Evolutionary conservation across 768 basidiomycete genomes (phyloP).

Genomic region (Hericium erinaceus): DNA sequence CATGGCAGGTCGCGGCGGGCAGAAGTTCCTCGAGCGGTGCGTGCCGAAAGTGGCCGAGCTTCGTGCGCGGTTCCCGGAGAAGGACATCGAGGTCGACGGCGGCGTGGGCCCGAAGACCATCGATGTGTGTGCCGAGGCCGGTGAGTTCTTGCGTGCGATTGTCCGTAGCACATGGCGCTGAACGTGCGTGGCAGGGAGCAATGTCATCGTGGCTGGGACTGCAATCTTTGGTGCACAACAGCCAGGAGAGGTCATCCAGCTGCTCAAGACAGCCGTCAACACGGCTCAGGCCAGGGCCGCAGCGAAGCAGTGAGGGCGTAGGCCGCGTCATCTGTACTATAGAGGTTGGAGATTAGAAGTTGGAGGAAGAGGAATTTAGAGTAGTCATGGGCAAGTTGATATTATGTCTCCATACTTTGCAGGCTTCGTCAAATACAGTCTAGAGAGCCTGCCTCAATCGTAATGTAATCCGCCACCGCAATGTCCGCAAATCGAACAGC

Average conservation of each 20-base stretch:
- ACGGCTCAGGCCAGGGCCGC: conserved; percentile 48
- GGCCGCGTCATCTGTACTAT: neutral
- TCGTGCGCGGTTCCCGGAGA: conserved; percentile 81
- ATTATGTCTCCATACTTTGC: neutral
- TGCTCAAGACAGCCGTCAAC: conserved; percentile 62
- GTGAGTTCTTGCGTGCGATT: conserved; percentile 29
- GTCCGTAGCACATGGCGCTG: neutral
- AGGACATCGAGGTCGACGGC: conserved; percentile 97
- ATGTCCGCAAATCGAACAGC: neutral
- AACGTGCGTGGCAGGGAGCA: conserved; percentile 56
- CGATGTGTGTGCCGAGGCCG: conserved; percentile 81
- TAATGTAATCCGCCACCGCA: neutral
- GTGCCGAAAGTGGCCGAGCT: conserved; percentile 90
- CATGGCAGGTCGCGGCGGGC: conserved; percentile 74
- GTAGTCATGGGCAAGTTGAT: neutral
- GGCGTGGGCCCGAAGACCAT: conserved; percentile 92
- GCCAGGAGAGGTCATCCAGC: conserved; percentile 68
- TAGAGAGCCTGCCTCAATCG: neutral
- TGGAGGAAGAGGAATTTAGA: neutral
- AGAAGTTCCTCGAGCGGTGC: conserved; percentile 91
- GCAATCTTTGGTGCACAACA: conserved; percentile 82
- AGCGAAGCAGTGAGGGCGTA: conserved; percentile 7
- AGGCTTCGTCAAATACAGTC: neutral
- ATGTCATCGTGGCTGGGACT: conserved; percentile 96
- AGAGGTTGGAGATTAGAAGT: neutral